Evolutionary conservation across 176 grass and related monocot species (phyloP).

Genomic region (Thinopyrum elongatum): DNA sequence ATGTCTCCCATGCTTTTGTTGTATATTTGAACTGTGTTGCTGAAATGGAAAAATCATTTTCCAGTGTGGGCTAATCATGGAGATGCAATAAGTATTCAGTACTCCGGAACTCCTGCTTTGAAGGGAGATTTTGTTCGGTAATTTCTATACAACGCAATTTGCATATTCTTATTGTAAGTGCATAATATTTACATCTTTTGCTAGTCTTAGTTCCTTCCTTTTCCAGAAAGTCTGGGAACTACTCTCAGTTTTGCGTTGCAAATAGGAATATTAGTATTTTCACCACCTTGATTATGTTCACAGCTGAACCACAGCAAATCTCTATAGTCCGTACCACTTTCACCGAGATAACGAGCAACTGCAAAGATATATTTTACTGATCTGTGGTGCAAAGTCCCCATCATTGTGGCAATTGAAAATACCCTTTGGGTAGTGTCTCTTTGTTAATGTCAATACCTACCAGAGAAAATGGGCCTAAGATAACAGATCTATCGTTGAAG

Average conservation of each 20-base stretch:
- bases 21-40: conserved; percentile 10
- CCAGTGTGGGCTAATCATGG: conserved; percentile 99
- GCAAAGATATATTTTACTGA: background rate
- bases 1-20: conserved; percentile 9
- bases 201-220: background rate
- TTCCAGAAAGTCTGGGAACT: background rate
- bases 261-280: conserved; percentile 12
- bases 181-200: conserved; percentile 3
- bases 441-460: background rate
- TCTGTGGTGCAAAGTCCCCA: conserved; percentile 5
- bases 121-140: conserved; percentile 99
- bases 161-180: background rate
- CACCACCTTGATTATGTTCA: conserved; percentile 14
- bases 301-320: background rate
- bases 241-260: conserved; percentile 13
- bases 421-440: conserved; percentile 6
- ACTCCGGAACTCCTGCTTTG: conserved; percentile 93
- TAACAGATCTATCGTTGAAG: conserved; percentile 14
- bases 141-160: conserved; percentile 13
- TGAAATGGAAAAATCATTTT: conserved; percentile 30
- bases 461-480: background rate
- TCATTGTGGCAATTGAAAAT: background rate
- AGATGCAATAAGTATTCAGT: conserved; percentile 98
- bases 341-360: background rate
- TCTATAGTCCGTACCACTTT: background rate